phyloP scores from a whole-genome alignment of 441 rosid species.

The Corymbia calophylla region DNA sequence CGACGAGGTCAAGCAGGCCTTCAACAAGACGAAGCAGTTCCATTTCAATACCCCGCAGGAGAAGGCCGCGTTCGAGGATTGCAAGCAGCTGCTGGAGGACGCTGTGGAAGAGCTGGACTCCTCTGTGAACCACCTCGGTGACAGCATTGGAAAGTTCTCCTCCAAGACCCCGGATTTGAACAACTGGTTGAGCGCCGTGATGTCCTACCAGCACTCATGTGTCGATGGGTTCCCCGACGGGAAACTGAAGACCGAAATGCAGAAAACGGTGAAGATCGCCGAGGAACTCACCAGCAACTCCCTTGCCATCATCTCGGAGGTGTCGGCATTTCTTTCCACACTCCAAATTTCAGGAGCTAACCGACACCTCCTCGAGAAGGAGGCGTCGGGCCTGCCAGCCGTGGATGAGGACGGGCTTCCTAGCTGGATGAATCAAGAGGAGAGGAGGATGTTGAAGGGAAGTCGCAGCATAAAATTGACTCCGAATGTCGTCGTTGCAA shows the following conservation, averaged over 20 bases:
- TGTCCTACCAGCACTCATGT: slow-evolving; percentile 65
- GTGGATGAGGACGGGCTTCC: slow-evolving; percentile 30
- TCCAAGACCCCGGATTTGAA: slow-evolving; percentile 29
- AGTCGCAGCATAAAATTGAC: slow-evolving; percentile 13
- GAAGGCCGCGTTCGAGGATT: slow-evolving; percentile 50
- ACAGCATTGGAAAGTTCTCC: slow-evolving; percentile 1
- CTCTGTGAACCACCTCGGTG: slow-evolving; percentile 8
- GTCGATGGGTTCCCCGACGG: slow-evolving; percentile 71
- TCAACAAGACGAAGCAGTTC: slow-evolving; percentile 21
- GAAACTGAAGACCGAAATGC: slow-evolving; percentile 29
- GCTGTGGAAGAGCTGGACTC: slow-evolving; percentile 38
- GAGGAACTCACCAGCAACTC: slow-evolving; percentile 59
- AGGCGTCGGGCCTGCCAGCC: neutral
- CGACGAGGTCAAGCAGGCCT: slow-evolving; percentile 24
- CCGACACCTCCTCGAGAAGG: slow-evolving; percentile 31
- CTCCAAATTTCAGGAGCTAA: neutral
- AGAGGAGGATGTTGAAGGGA: slow-evolving; percentile 44
- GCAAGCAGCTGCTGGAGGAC: slow-evolving; percentile 33
- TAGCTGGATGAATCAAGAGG: slow-evolving; percentile 43
- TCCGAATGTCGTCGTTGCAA: slow-evolving; percentile 53
- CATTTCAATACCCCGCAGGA: slow-evolving; percentile 30
- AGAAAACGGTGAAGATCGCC: slow-evolving; percentile 25
- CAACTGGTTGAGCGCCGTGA: slow-evolving; percentile 68
- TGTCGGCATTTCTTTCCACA: slow-evolving; percentile 12
- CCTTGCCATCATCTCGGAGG: slow-evolving; percentile 40